Evolutionary conservation across 2,329 filamentous ascomycete genomes (phyloP), one percentile per base, ranked within the genome.

Genomic region (Pestalotiopsis sp.): DNA sequence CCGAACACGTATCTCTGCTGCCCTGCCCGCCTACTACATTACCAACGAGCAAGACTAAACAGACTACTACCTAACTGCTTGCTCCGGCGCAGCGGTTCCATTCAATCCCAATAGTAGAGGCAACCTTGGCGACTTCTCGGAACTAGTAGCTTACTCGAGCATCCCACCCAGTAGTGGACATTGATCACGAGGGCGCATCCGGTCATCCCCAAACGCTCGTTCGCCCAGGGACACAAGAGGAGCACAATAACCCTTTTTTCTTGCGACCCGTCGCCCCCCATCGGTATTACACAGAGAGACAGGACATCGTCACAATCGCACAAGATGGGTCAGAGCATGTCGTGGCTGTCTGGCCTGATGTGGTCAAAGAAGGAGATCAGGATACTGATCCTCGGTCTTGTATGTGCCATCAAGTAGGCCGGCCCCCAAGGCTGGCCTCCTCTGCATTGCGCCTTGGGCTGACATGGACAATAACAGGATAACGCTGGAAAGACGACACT

Each of bases 401-500:
- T 98, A 91, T 75, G 91, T 80, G 11, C 13, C 27, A 41, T 39
- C 27, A 12, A n/a, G 17, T 27, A 45, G n/a, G 45, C 20, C 17
- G n/a, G 31, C n/a, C 20, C 14, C 7, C 6, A 12, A 63, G 14
- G 61, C 38, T 41, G 31, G 12, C 67, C 56, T 62, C 59, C 67
- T 65, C 61, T 23, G 41, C 67, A 66, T 58, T 67, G 68, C 39
- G 27, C 17, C 17, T 58, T n/a, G 5, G 20, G 20, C 45, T 38
- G 36, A 56, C 41, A 13, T 20, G 6, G 31, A 13, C 27, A 39
- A 4, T 13, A 17, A 65, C 73, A 98, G 94, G 96, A 99, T 83
- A 98, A 98, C 82, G 96, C 96, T 62, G 96, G 96, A 81, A 99
- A 99, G 85, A 99, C 96, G 58, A 99, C 96, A 39, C 87, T 99